Base-by-base conservation (phyloP, 148 eudicot species). In the Camellia japonica region DNA sequence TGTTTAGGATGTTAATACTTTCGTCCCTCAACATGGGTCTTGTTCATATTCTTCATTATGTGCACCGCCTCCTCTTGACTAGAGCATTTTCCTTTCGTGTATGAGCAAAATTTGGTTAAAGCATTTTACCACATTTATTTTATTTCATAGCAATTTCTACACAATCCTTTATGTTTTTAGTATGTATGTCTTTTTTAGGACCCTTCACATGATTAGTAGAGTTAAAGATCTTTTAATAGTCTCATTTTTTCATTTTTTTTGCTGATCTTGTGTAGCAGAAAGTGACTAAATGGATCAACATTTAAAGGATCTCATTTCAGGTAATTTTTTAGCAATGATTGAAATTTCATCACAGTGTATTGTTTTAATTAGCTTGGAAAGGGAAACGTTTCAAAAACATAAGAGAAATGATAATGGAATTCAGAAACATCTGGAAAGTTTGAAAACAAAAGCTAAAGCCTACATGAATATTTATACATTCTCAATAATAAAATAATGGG, bases 261-360 rank as follows among this genome's bases (percentile, higher is more conserved):
- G 0, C 47, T 67, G 68, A 30, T 61, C 10, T 56, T 74, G 68
- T 71, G 75, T 75, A 68, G 78, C 83, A 84, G 87, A 78, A 77
- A 79, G 49, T 86, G 61, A 79, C 70, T 71, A 43, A 80, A 87
- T 89, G 89, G 89, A 85, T 82, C 79, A 78, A 73, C 73, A 82
- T 49, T 81, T 80, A 18, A 83, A 80, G 71, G 77, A 77, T 78
- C 77, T 77, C 41, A 47, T 63, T 70, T 73, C 82, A 42, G 89
- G 89, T 83, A 75, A 73, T 72, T 76, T 4, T 71, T 70, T 30
- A 55, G 76, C 38, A 30, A 30, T 30, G 38, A 30, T 30, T 30
- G 38, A 30, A 30, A 30, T 30, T 30, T 30, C 38, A 30, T 30
- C 38, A 30, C 38, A 30, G 38, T 30, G 38, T 30, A 30, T 30